phyloP scores from a whole-genome alignment of 75 land plant genomes.

The Picea glauca region DNA sequence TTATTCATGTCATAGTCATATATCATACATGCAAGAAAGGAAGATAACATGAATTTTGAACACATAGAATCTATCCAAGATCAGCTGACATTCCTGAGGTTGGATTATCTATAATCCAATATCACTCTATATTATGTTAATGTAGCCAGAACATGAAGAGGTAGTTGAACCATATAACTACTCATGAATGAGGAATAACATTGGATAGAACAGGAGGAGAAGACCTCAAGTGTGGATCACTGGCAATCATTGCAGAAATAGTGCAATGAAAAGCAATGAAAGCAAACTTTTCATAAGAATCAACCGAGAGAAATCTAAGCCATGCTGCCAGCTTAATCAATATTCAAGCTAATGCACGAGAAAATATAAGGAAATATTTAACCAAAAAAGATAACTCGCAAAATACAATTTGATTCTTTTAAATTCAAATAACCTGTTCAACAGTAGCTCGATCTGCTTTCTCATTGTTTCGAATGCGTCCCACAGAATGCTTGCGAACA shows the following conservation, averaged over 20 bases:
- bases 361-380: neutral
- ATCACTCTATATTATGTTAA: neutral
- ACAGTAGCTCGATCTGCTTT: slow-evolving; percentile 96
- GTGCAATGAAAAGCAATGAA: neutral
- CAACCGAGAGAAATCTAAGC: neutral
- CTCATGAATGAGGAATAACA: neutral
- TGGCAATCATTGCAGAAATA: neutral
- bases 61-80: no score
- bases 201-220: neutral
- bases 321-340: neutral
- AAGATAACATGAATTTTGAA: no score
- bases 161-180: neutral
- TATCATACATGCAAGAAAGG: no score
- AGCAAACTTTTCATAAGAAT: neutral
- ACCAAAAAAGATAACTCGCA: neutral
- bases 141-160: neutral
- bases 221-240: neutral
- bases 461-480: slow-evolving; percentile 59
- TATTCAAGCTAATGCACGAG: slow-evolving; percentile 1
- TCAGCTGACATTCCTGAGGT: no score
- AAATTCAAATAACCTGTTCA: slow-evolving; percentile 63
- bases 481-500: slow-evolving; percentile 73
- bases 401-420: neutral
- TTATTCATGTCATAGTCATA: no score
- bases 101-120: no score